A percentile compares a stretch with the other conserved stretches of the same genome.
phyloP scores from a whole-genome alignment of 768 basidiomycete species.

The Cantharellus cinnabarinus region DNA sequence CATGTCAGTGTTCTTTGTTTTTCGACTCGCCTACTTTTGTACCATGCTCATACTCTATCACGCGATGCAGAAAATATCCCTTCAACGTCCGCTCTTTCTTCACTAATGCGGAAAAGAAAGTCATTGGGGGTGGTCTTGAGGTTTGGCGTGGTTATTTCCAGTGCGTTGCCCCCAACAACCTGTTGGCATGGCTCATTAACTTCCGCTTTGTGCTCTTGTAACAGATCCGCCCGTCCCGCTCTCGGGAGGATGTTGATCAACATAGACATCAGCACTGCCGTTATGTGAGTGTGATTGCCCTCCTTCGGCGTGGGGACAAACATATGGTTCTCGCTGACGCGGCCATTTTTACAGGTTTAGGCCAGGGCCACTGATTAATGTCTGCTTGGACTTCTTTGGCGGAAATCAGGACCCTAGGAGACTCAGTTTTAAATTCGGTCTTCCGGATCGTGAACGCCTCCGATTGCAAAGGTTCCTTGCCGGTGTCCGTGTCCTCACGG shows the following conservation, averaged over 20 bases:
- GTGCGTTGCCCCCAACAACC: conserved; percentile 7
- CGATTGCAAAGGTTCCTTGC: conserved; percentile 35
- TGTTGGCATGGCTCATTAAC: too few species aligned
- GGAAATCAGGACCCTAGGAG: conserved; percentile 9
- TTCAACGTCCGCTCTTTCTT: conserved; percentile 64
- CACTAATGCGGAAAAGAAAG: conserved; percentile 30
- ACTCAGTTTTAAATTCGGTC: conserved; percentile 6
- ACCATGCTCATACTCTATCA: neutral
- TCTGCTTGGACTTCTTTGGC: conserved; percentile 36
- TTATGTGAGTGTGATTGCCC: conserved; percentile 25
- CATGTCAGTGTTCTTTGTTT: conserved; percentile 12
- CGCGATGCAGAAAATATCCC: conserved; percentile 25
- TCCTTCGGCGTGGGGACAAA: neutral
- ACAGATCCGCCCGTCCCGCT: conserved; percentile 43
- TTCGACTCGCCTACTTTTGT: neutral
- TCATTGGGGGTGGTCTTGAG: conserved; percentile 35
- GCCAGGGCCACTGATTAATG: conserved; percentile 33
- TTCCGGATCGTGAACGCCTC: conserved; percentile 33
- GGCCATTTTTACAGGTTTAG: conserved; percentile 22
- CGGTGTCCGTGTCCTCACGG: conserved; percentile 23
- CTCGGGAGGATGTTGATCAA: conserved; percentile 47
- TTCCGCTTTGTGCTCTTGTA: too few species aligned
- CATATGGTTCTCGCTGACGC: neutral
- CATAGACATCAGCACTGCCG: conserved; percentile 56
- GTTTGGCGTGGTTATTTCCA: conserved; percentile 73